Conservation (phyloP, 2,329 filamentous ascomycete species). For the Elsinoe necatrix region DNA sequence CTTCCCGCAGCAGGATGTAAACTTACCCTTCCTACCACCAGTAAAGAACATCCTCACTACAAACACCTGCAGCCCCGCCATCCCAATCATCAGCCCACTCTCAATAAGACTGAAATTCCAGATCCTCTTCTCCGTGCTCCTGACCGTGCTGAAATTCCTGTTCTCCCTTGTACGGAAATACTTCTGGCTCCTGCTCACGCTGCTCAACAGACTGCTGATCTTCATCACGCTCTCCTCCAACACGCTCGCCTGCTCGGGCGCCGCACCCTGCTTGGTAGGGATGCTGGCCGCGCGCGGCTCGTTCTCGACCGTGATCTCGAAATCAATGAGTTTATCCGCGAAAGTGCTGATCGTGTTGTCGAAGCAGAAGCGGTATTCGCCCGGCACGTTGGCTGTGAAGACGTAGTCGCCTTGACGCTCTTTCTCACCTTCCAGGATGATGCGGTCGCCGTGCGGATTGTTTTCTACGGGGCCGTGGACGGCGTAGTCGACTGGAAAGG, state of each 20-base stretch:
- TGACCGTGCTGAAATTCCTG: constrained; percentile 95
- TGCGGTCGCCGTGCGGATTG: constrained; percentile 46
- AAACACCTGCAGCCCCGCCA: constrained; percentile 95
- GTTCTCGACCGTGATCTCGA: constrained; percentile 95
- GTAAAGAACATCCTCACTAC: constrained; percentile 99
- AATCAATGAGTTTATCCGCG: constrained; percentile 91
- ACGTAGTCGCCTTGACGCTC: constrained; percentile 96
- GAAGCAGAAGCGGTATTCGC: constrained; percentile 97
- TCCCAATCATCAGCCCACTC: constrained; percentile 80
- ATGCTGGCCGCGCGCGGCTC: constrained; percentile 67
- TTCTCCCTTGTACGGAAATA: constrained; percentile 99
- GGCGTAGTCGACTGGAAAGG: constrained; percentile 66
- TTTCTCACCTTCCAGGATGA: constrained; percentile 79
- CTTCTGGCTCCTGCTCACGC: constrained; percentile 93
- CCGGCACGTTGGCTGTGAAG: constrained; percentile 78
- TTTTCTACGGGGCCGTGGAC: constrained; percentile 64
- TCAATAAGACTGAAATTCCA: constrained; percentile 97
- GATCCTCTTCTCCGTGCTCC: constrained; percentile 90
- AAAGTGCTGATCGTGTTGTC: constrained; percentile 98
- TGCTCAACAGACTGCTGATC: constrained; percentile 84
- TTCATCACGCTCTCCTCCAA: constrained; percentile 95
- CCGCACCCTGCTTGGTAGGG: constrained; percentile 79
- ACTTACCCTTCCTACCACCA: constrained; percentile 59
- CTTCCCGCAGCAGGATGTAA: background rate
- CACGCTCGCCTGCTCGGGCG: constrained; percentile 77